Conservation (phyloP, 176 grass and related monocot species). For the Cenchrus purpureus region DNA sequence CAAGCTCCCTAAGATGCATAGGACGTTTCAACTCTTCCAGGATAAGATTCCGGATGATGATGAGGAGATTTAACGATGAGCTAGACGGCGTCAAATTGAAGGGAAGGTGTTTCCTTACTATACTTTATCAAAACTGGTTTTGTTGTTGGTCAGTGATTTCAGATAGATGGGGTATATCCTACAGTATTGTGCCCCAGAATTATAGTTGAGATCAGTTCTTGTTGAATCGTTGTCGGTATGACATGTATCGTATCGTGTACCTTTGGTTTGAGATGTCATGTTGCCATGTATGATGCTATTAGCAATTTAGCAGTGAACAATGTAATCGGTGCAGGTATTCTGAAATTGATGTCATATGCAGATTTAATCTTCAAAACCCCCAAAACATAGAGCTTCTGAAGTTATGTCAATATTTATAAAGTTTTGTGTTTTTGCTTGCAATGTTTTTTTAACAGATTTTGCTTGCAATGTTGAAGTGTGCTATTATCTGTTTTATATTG, state of each 20-base stretch:
- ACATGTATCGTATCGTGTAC: neutral
- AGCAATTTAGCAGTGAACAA: constrained; percentile 20
- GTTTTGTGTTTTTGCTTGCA: neutral
- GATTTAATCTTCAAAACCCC: neutral
- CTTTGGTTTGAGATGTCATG: constrained; percentile 13
- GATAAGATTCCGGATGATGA: neutral
- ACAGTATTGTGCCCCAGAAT: neutral
- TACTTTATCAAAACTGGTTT: neutral
- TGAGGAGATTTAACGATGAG: neutral
- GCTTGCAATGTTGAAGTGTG: neutral
- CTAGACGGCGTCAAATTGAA: neutral
- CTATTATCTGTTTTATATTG: neutral
- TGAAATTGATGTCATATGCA: neutral
- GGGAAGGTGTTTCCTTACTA: constrained; percentile 19
- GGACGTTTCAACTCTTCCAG: constrained; percentile 5
- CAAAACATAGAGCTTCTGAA: neutral
- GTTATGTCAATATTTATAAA: neutral
- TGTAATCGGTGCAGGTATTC: constrained; percentile 1
- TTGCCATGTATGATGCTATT: neutral
- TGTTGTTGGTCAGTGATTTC: neutral
- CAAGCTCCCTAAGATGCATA: neutral
- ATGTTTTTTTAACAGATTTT: neutral
- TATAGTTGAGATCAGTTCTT: neutral
- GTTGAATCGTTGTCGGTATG: neutral
- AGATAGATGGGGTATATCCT: neutral